Evolutionary conservation across 768 basidiomycete genomes (phyloP).

Genomic region (Leccinum disarticulatum): DNA sequence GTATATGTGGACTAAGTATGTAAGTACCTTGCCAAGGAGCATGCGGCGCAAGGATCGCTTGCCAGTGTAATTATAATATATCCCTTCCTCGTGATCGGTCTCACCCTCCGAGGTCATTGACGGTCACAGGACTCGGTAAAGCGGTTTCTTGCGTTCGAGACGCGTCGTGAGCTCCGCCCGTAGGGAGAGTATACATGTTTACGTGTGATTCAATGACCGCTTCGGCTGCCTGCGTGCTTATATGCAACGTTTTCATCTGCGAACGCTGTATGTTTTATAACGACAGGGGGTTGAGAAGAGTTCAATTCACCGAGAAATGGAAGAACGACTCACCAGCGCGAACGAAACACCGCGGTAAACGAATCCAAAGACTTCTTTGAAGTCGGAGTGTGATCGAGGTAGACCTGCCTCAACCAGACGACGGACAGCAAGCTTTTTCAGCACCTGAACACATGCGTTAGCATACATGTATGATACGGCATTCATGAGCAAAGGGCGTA

Average conservation of each 20-base stretch:
- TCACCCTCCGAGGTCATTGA: slow-evolving; percentile 14
- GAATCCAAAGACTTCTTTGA: slow-evolving; percentile 40
- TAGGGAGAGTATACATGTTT: slow-evolving; percentile 33
- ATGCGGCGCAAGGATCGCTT: neutral
- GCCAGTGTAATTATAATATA: neutral
- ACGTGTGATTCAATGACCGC: slow-evolving; percentile 37
- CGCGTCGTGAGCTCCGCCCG: neutral
- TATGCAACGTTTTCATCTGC: slow-evolving; percentile 27
- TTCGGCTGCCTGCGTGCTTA: slow-evolving; percentile 30
- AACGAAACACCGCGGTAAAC: slow-evolving; percentile 42
- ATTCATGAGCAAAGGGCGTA: slow-evolving; percentile 30
- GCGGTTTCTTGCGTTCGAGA: slow-evolving; percentile 1
- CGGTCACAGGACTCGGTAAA: neutral
- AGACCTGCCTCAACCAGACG: slow-evolving; percentile 34
- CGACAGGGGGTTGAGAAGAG: neutral
- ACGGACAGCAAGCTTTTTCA: slow-evolving; percentile 41
- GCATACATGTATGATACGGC: neutral
- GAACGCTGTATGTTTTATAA: slow-evolving; percentile 21
- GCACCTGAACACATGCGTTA: slow-evolving; percentile 24
- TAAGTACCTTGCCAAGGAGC: neutral
- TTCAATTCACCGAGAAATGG: neutral
- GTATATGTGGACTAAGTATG: neutral
- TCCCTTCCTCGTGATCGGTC: neutral
- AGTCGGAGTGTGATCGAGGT: slow-evolving; percentile 37
- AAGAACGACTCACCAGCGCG: slow-evolving; percentile 36